Evolutionary conservation across 192 early-diverging fungal species (phyloP).

Genomic region (Backusella tuberculispora): DNA sequence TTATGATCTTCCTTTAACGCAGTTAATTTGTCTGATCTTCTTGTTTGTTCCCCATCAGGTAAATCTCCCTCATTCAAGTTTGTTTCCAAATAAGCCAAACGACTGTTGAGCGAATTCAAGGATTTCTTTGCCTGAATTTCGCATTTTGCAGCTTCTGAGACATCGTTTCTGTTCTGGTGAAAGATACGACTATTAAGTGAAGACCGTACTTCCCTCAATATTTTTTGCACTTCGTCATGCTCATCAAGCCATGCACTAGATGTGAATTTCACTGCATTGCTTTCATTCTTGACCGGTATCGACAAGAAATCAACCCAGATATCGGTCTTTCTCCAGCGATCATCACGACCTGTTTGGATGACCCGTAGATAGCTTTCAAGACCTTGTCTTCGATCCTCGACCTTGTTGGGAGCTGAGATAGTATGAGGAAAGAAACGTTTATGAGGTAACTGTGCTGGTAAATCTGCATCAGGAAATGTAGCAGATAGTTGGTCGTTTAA

Average conservation of each 20-base stretch:
- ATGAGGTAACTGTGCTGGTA: constrained; percentile 69
- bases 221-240: constrained; percentile 59
- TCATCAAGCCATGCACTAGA: constrained; percentile 84
- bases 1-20: constrained; percentile 72
- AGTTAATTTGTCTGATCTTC: constrained; percentile 78
- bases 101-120: constrained; percentile 49
- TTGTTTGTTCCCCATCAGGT: constrained; percentile 71
- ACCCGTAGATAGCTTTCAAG: constrained; percentile 80
- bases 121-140: constrained; percentile 75
- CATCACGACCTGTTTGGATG: constrained; percentile 72
- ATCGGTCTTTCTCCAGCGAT: constrained; percentile 74
- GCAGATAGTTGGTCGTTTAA: constrained; percentile 64
- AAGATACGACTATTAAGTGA: constrained; percentile 71
- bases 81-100: constrained; percentile 57
- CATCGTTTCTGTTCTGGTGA: constrained; percentile 70
- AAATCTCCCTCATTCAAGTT: constrained; percentile 43
- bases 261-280: constrained; percentile 52
- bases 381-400: constrained; percentile 77
- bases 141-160: constrained; percentile 75
- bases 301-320: constrained; percentile 79
- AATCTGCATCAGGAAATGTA: constrained; percentile 64
- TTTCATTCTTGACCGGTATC: constrained; percentile 55
- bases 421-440: constrained; percentile 72
- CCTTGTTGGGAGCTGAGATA: constrained; percentile 56
- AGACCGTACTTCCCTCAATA: constrained; percentile 71